These are phyloP conservation scores for Jatropha curcas DNA, from an alignment of 345 rosid genomes.

Conservation along the genomic window DNA sequence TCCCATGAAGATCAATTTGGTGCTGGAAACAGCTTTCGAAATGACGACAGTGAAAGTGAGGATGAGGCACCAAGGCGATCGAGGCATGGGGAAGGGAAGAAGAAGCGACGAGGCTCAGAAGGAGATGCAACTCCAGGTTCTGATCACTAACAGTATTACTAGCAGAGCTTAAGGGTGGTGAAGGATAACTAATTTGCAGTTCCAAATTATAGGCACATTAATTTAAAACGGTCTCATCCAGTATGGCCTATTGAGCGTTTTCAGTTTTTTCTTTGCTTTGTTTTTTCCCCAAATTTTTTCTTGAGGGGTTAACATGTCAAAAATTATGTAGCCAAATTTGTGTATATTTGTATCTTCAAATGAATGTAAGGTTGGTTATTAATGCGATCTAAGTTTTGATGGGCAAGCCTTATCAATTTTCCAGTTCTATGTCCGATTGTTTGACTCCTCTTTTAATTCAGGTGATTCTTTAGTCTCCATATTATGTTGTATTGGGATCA, in stretches of 20 bases:
- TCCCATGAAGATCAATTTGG: conserved; percentile 50
- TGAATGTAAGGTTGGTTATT: background rate
- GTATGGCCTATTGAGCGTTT: no score
- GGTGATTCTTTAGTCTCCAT: no score
- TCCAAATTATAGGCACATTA: background rate
- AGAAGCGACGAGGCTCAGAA: conserved; percentile 41
- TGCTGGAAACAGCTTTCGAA: conserved; percentile 51
- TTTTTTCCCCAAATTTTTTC: no score
- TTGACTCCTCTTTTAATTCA: no score
- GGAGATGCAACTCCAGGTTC: conserved; percentile 22
- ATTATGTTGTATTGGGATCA: no score
- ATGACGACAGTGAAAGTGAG: conserved; percentile 82
- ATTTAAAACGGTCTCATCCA: background rate
- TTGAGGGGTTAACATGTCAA: background rate
- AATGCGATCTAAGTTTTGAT: background rate
- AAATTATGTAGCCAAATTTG: background rate
- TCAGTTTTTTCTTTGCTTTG: background rate
- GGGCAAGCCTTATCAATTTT: no score
- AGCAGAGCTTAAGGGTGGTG: background rate
- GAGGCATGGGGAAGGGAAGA: conserved; percentile 85
- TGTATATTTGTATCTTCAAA: conserved; percentile 1
- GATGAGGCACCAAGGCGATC: conserved; percentile 97
- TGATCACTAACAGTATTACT: conserved; percentile 13
- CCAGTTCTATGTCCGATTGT: no score
- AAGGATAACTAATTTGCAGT: background rate